Evolutionary conservation across 192 early-diverging fungal genomes (phyloP), one percentile per base, ranked within the genome.

Genomic region (Coemansia umbellata): DNA sequence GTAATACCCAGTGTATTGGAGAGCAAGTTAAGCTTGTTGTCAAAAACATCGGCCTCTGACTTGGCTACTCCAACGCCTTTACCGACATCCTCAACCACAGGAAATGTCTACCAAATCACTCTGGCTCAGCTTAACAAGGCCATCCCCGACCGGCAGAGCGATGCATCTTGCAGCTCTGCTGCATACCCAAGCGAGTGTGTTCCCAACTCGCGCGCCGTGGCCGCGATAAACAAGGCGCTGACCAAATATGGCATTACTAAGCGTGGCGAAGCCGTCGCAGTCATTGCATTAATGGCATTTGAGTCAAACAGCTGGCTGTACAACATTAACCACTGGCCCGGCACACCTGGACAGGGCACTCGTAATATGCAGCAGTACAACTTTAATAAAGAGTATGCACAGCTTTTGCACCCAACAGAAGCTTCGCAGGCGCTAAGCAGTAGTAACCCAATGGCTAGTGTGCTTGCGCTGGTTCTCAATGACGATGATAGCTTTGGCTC

Each of bases 401-500:
- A 59, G 37, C 8, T 10, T 5, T 19, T 74, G 22, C 44, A 62
- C 17, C 59, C 64, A 4, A 17, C 39, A 41, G 10, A 41, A n/a
- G n/a, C n/a, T n/a, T n/a, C n/a, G n/a, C n/a, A n/a, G n/a, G n/a
- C n/a, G n/a, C n/a, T n/a, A n/a, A n/a, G n/a, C n/a, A n/a, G n/a
- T n/a, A n/a, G n/a, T n/a, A n/a, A n/a, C n/a, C n/a, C n/a, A n/a
- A n/a, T n/a, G n/a, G n/a, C n/a, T n/a, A 17, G 3, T 14, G 68
- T 78, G 19, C 74, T 63, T 18, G 66, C 23, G 3, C 19, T 71
- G 50, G 74, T 78, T 7, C 60, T 78, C 18, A 33, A 41, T 45
- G 63, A 70, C 40, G 40, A 67, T 48, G 74, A 78, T 22, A 78
- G 63, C 68, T 78, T 78, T 59, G 74, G 74, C 4, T 37, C 68